phyloP scores from a whole-genome alignment of 192 early-diverging fungal genomes.

The Dissophora globulifera region DNA sequence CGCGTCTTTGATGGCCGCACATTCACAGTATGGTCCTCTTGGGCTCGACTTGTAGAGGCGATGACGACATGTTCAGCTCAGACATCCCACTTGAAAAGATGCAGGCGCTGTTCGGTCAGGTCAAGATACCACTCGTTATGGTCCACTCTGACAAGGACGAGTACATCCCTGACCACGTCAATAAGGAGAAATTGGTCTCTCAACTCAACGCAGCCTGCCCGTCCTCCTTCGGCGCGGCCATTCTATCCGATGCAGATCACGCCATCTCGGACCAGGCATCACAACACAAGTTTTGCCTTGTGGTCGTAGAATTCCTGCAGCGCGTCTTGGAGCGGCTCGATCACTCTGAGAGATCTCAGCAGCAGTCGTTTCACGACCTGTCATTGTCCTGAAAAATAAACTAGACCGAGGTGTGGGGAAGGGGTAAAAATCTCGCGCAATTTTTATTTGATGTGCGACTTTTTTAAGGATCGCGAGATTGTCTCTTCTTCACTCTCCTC shows the following conservation, averaged over 20 bases:
- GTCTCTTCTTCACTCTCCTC: slow-evolving; percentile 37
- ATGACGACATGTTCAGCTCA: slow-evolving; percentile 55
- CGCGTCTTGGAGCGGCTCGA: slow-evolving; percentile 9
- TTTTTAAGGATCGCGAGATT: slow-evolving; percentile 21
- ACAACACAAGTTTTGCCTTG: slow-evolving; percentile 37
- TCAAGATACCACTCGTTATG: slow-evolving; percentile 25
- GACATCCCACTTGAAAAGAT: slow-evolving; percentile 35
- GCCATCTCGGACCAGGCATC: slow-evolving; percentile 38
- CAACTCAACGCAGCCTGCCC: slow-evolving; percentile 18
- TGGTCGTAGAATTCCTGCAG: slow-evolving; percentile 29
- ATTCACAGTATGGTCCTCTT: no score
- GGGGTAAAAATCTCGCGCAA: background rate
- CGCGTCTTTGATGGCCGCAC: no score
- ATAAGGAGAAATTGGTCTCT: slow-evolving; percentile 22
- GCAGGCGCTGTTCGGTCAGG: slow-evolving; percentile 27
- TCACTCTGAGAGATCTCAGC: slow-evolving; percentile 6
- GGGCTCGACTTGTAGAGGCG: slow-evolving; percentile 26
- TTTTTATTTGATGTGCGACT: slow-evolving; percentile 21
- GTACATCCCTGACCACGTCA: slow-evolving; percentile 36
- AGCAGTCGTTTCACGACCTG: slow-evolving; percentile 3
- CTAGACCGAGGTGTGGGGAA: background rate
- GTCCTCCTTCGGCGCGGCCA: slow-evolving; percentile 5
- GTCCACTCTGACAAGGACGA: slow-evolving; percentile 47
- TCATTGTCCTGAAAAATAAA: background rate
- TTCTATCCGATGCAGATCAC: slow-evolving; percentile 48